Base-by-base conservation (phyloP, 805 yeast genomes). In the Candida ponderosae region DNA sequence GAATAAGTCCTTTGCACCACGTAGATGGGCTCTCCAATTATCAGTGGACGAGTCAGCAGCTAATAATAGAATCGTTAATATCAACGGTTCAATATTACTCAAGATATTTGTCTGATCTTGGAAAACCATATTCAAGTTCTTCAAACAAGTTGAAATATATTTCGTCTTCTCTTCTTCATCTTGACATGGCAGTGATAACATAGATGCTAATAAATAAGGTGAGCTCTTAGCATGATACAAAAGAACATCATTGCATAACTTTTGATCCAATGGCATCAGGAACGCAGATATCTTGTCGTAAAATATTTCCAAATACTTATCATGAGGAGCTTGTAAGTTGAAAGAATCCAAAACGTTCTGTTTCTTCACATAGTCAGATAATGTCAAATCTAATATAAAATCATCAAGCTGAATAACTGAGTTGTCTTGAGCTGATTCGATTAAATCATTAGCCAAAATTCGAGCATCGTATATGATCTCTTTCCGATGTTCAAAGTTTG, bases 1-100 rank as follows among this genome's bases (percentile, higher is more conserved):
- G 13, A 80, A 59, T n/a, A 79, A 51, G 39, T 75, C 81, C 46
- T 76, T 78, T 0, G 83, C 84, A 2, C 82, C 84, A 41, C 71
- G 55, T n/a, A 79, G 55, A 57, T 79, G 85, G 1, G 81, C 74
- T 40, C 81, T 60, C 86, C 85, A 79, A 41, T 71, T 66, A 5
- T 35, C 43, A 7, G 76, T 70, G 4, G 74, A 57, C 0, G 82
- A 80, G 43, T 76, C 75, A 4, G 79, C 66, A 1, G 88, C 81
- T 23, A 82, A 61, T 23, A 82, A 54, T 15, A 82, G 60, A 0
- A 80, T 81, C 0, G 88, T 81, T 17, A 82, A 53, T 13, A 81
- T 64, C 33, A 81, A 72, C 0, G 84, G 76, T 45, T 80, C 89
- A n/a, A 79, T 73, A 46, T 78, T 76, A 27, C 69, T 66, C 39